Evolutionary conservation across 2,329 filamentous ascomycete genomes (phyloP).

Genomic region (Fusarium sp.): DNA sequence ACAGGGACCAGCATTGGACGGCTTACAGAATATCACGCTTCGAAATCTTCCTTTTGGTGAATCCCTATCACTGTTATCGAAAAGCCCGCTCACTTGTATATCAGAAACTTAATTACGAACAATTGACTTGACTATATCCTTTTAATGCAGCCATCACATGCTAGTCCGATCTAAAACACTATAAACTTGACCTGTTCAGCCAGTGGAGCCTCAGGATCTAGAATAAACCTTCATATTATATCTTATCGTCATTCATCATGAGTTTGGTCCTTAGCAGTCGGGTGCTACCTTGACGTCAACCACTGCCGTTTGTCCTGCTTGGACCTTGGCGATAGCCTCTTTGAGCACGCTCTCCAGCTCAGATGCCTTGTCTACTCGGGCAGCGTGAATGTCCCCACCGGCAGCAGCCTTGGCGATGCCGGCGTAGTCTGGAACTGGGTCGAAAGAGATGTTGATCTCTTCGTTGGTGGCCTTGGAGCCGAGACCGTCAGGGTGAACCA

Average conservation of each 20-base stretch:
- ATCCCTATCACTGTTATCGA: neutral
- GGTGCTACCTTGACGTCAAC: constrained; percentile 65
- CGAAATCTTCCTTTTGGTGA: neutral
- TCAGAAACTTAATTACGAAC: too few species aligned
- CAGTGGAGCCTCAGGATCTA: constrained; percentile 12
- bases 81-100: neutral
- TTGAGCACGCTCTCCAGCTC: constrained; percentile 63
- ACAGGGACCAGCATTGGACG: constrained; percentile 12
- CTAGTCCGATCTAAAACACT: constrained; percentile 14
- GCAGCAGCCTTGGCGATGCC: constrained; percentile 72
- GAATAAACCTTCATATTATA: constrained; percentile 8
- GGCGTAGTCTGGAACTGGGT: constrained; percentile 69
- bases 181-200: neutral
- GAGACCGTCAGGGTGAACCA: constrained; percentile 70
- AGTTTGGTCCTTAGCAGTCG: constrained; percentile 53
- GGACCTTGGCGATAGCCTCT: constrained; percentile 65
- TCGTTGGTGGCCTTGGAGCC: constrained; percentile 69
- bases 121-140: neutral
- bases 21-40: neutral
- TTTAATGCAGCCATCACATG: constrained; percentile 26
- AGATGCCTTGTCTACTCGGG: constrained; percentile 60
- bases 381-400: constrained; percentile 66
- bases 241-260: constrained; percentile 30
- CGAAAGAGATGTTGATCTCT: constrained; percentile 73
- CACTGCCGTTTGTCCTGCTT: constrained; percentile 65